Evolutionary conservation across 177 flowering plant genomes (phyloP).

Genomic region (Vitis hybrid): DNA sequence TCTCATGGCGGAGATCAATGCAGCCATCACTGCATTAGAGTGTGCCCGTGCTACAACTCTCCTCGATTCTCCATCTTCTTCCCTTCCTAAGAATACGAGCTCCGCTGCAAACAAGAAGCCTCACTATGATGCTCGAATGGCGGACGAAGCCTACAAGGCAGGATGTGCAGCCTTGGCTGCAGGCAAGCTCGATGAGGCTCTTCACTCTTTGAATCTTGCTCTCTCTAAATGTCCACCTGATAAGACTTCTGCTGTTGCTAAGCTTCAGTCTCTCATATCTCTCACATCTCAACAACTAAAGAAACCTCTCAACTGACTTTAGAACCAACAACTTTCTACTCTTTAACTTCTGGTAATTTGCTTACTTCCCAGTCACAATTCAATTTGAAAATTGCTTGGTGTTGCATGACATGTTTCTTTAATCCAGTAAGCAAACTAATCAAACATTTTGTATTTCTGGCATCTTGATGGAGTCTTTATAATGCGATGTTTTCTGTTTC

Average conservation of each 20-base stretch:
- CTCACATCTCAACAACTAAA: conserved; percentile 58
- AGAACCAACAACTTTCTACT: background rate
- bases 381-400: too few relatives aligned
- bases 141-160: conserved; percentile 74
- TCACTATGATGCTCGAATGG: conserved; percentile 51
- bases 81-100: conserved; percentile 14
- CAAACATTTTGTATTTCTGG: too few relatives aligned
- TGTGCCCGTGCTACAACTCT: conserved; percentile 49
- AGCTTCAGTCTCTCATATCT: conserved; percentile 72
- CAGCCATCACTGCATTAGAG: conserved; percentile 64
- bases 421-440: too few relatives aligned
- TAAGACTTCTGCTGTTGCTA: conserved; percentile 66
- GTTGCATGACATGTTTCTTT: too few relatives aligned
- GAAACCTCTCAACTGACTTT: conserved; percentile 26
- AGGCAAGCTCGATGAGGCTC: conserved; percentile 68
- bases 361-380: background rate
- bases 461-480: too few relatives aligned
- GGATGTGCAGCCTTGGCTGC: conserved; percentile 74
- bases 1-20: conserved; percentile 70
- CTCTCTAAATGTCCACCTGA: conserved; percentile 82
- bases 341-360: background rate
- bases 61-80: conserved; percentile 30
- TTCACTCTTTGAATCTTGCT: conserved; percentile 51
- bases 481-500: too few relatives aligned
- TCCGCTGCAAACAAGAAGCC: conserved; percentile 1